Evolutionary conservation across 768 basidiomycete species (phyloP).

Genomic region (Coprinopsis marcescibilis): DNA sequence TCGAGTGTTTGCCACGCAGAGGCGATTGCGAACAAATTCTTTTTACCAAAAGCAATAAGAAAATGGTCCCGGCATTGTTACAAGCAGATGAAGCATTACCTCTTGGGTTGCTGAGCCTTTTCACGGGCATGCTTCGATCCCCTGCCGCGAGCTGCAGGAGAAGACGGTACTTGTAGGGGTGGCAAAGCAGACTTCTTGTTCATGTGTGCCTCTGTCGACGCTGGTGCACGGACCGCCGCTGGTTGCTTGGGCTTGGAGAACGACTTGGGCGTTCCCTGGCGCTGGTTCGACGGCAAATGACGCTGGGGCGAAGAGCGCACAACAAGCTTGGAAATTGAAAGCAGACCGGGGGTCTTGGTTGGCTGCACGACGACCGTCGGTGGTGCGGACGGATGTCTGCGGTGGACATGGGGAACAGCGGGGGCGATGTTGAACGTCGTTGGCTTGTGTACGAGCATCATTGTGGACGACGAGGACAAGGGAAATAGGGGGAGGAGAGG

Average conservation of each 20-base stretch:
- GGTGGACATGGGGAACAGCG: conserved; percentile 33
- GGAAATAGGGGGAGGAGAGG: conserved; percentile 16
- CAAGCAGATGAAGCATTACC: conserved; percentile 5
- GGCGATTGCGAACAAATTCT: conserved; percentile 45
- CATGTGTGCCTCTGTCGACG: conserved; percentile 20
- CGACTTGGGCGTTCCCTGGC: conserved; percentile 17
- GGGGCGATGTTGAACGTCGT: conserved; percentile 26
- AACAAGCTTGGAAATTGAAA: conserved; percentile 65
- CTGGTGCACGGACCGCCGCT: conserved; percentile 25
- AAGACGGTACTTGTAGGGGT: conserved; percentile 18
- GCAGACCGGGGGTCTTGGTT: conserved; percentile 67
- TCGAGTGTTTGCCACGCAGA: conserved; percentile 40
- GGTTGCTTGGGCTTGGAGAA: conserved; percentile 24
- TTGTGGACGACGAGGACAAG: conserved; percentile 23
- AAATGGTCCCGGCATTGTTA: not conserved
- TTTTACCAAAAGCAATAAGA: not conserved
- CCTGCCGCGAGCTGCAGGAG: conserved; percentile 27
- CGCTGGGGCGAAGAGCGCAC: conserved; percentile 24
- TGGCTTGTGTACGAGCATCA: conserved; percentile 48
- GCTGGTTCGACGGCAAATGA: conserved; percentile 21
- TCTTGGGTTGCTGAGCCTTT: conserved; percentile 15
- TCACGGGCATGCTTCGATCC: conserved; percentile 25
- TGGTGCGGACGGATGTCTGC: conserved; percentile 66
- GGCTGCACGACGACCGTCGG: conserved; percentile 64
- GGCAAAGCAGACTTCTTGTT: conserved; percentile 20